Evolutionary conservation across 2,329 filamentous ascomycete genomes (phyloP).

Genomic region (Hypoxylon sp.): DNA sequence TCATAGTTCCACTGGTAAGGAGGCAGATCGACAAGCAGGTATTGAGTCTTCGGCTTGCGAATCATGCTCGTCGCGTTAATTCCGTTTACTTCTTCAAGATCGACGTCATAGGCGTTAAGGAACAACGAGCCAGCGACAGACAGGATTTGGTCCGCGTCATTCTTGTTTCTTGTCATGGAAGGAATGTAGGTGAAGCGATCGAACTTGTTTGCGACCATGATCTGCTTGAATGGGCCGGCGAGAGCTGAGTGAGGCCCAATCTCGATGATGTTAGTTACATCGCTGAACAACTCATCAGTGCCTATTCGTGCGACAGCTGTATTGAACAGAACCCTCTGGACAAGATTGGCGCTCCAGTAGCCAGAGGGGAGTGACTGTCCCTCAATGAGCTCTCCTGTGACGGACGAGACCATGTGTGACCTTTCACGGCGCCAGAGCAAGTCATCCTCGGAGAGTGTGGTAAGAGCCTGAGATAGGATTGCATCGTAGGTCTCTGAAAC

Average conservation of each 20-base stretch:
- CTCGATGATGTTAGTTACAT: conserved; percentile 47
- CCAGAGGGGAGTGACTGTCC: conserved; percentile 33
- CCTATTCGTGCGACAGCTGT: conserved; percentile 58
- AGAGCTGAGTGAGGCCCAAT: conserved; percentile 55
- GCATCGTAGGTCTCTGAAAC: conserved; percentile 55
- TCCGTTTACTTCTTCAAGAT: conserved; percentile 47
- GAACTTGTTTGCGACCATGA: conserved; percentile 46
- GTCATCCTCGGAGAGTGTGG: conserved; percentile 10
- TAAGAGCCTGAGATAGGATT: conserved; percentile 7
- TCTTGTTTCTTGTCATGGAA: conserved; percentile 43
- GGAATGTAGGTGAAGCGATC: conserved; percentile 37
- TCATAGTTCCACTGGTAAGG: conserved; percentile 53
- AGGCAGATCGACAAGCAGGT: conserved; percentile 51
- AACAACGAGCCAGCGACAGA: conserved; percentile 50
- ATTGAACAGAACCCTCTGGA: conserved; percentile 48
- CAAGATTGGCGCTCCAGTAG: conserved; percentile 51
- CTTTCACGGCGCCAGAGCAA: not conserved
- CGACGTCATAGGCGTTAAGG: conserved; percentile 43
- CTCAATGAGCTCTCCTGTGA: conserved; percentile 20
- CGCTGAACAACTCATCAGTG: conserved; percentile 51
- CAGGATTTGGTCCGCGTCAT: conserved; percentile 45
- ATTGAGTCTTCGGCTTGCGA: conserved; percentile 37
- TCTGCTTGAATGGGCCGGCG: conserved; percentile 55
- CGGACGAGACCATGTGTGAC: conserved; percentile 28
- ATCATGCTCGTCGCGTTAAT: conserved; percentile 17